Percentiles rank a stretch among this genome's conserved stretches.
Conservation (phyloP, 1,284 basidiomycete species). For the Trametes versicolor region DNA sequence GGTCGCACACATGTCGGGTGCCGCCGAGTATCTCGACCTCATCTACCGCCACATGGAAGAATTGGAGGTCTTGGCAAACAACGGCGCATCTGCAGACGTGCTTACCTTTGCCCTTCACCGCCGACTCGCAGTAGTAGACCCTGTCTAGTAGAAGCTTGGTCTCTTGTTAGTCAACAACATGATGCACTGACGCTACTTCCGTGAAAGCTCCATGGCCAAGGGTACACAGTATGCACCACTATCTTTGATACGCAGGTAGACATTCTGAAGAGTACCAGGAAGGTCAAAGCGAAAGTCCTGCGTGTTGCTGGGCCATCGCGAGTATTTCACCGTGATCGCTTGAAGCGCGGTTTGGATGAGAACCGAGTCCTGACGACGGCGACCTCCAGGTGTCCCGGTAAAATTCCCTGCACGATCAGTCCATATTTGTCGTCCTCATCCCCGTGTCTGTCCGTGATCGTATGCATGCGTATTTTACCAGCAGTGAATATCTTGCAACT, state of each 20-base stretch:
- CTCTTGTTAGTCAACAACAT: constrained; percentile 60
- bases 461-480: background rate
- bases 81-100: constrained; percentile 38
- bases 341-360: constrained; percentile 64
- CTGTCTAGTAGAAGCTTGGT: constrained; percentile 1
- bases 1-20: constrained; percentile 37
- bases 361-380: constrained; percentile 49
- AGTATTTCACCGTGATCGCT: constrained; percentile 53
- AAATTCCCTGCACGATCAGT: background rate
- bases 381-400: constrained; percentile 19
- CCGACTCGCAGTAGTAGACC: constrained; percentile 11
- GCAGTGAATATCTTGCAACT: background rate
- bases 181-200: constrained; percentile 51
- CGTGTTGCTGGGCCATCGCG: constrained; percentile 55
- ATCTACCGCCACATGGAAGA: constrained; percentile 31
- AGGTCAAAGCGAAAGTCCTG: constrained; percentile 55
- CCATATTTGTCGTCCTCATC: too few relatives aligned
- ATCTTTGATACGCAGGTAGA: constrained; percentile 57
- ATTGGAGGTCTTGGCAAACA: constrained; percentile 37
- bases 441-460: background rate
- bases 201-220: background rate
- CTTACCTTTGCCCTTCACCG: constrained; percentile 42
- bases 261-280: constrained; percentile 48
- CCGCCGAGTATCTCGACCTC: constrained; percentile 31
- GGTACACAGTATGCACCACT: constrained; percentile 48